phyloP scores from a whole-genome alignment of 2,329 filamentous ascomycete species.

The Nigrospora oryzae region DNA sequence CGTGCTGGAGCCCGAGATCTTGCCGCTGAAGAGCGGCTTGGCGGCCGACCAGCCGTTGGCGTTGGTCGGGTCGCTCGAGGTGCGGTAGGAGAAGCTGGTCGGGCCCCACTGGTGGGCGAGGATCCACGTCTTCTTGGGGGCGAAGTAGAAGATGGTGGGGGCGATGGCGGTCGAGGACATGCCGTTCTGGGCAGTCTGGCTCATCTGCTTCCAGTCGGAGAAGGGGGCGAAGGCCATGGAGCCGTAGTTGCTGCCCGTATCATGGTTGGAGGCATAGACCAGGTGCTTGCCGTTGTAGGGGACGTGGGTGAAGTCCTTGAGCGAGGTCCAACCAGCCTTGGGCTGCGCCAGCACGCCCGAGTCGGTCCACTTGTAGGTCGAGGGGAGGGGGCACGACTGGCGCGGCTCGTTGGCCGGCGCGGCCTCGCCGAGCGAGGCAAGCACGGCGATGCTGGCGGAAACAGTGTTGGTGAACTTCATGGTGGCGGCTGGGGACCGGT shows the following conservation, averaged over 20 bases:
- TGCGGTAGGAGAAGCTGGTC: constrained; percentile 50
- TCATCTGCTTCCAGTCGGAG: constrained; percentile 42
- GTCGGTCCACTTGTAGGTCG: constrained; percentile 1
- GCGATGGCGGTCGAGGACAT: constrained; percentile 43
- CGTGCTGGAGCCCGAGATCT: constrained; percentile 39
- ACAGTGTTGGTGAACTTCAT: no score
- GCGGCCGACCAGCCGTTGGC: constrained; percentile 46
- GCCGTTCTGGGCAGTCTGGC: constrained; percentile 38
- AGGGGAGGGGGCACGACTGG: background rate
- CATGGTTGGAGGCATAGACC: constrained; percentile 47
- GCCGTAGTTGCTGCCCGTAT: constrained; percentile 34
- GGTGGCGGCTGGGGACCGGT: no score
- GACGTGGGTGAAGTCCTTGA: constrained; percentile 55
- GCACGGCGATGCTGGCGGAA: no score
- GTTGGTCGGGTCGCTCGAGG: constrained; percentile 48
- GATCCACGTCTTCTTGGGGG: constrained; percentile 54
- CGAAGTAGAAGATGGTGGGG: constrained; percentile 55
- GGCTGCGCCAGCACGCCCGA: background rate
- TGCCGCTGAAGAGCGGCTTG: constrained; percentile 48
- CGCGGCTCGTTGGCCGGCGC: no score
- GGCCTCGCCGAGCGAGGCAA: no score
- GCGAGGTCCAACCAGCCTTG: constrained; percentile 19
- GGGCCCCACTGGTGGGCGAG: constrained; percentile 58
- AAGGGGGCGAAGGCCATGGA: constrained; percentile 52
- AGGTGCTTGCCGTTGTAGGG: constrained; percentile 49